phyloP scores from a whole-genome alignment of 208 protist genomes.

The Crithidia expoeki region DNA sequence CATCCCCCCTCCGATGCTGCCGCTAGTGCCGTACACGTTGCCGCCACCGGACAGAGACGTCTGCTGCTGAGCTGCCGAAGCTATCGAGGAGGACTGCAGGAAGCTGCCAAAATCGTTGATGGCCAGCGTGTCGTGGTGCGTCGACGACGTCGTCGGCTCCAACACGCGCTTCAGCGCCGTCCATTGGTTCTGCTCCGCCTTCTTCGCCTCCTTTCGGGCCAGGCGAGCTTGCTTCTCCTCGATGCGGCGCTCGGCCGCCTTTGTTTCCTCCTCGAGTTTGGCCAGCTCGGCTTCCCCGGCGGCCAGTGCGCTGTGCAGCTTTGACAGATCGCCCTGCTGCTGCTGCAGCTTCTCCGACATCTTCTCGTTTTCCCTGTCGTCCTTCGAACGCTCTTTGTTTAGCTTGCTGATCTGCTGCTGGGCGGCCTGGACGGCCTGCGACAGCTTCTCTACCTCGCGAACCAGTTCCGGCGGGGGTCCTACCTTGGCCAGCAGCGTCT shows the following conservation, averaged over 20 bases:
- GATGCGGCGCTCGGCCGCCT: conserved; percentile 38
- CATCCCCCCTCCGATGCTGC: not conserved
- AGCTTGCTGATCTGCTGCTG: conserved; percentile 70
- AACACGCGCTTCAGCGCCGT: conserved; percentile 53
- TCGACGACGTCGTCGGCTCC: conserved; percentile 38
- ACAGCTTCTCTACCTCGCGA: conserved; percentile 61
- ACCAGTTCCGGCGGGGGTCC: conserved; percentile 68
- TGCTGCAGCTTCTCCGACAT: conserved; percentile 53
- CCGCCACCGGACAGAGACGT: not conserved
- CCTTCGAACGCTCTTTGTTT: conserved; percentile 63
- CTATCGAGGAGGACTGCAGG: conserved; percentile 22
- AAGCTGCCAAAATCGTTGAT: conserved; percentile 81
- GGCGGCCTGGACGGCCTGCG: conserved; percentile 45
- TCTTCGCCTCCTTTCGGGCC: conserved; percentile 41
- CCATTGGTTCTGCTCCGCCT: conserved; percentile 37
- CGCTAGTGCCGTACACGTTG: conserved; percentile 11
- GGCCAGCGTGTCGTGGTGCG: conserved; percentile 65
- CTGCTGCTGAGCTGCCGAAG: conserved; percentile 11
- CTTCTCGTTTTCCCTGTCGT: conserved; percentile 50
- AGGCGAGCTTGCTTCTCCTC: conserved; percentile 33
- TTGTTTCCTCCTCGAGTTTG: conserved; percentile 46
- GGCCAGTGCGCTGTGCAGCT: conserved; percentile 29
- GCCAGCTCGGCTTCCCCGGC: conserved; percentile 26
- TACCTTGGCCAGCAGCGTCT: conserved; percentile 61
- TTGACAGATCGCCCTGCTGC: conserved; percentile 47